Percentiles rank a stretch among this genome's conserved stretches.
Conservation (phyloP, 2,329 filamentous ascomycete genomes). For the Cladophialophora chaetospira region DNA sequence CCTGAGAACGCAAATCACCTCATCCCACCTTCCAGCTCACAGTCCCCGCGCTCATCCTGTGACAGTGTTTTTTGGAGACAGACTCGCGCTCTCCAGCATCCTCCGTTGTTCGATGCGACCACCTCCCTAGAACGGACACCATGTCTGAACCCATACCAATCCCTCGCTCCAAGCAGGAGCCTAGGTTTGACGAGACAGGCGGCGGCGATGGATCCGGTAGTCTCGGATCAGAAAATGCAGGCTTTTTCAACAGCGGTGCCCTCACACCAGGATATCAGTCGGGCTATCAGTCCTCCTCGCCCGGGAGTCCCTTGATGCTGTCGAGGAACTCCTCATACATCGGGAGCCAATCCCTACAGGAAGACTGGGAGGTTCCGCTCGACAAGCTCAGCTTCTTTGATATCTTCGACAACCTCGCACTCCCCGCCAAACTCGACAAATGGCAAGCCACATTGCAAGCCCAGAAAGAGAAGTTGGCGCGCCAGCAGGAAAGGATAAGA, state of each 20-base stretch:
- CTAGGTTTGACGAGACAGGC: constrained; percentile 27
- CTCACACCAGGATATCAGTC: constrained; percentile 45
- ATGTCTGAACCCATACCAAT: constrained; percentile 36
- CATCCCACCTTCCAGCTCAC: constrained; percentile 1
- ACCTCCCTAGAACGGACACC: constrained; percentile 2
- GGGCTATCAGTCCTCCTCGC: constrained; percentile 47
- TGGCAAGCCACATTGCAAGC: constrained; percentile 78
- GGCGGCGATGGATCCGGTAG: constrained; percentile 11
- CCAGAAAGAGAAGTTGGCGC: constrained; percentile 81
- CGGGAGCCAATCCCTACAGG: constrained; percentile 80
- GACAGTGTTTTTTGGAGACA: not conserved
- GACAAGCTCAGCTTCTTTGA: constrained; percentile 92
- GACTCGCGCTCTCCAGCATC: not conserved
- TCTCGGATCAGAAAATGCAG: constrained; percentile 21
- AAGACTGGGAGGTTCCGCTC: constrained; percentile 83
- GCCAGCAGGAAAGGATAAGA: constrained; percentile 70
- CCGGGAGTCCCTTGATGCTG: constrained; percentile 51
- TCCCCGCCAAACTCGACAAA: constrained; percentile 88
- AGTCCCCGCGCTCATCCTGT: not conserved
- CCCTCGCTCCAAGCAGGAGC: constrained; percentile 34
- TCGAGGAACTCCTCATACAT: constrained; percentile 81
- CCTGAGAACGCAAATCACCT: not conserved
- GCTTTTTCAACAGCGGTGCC: constrained; percentile 33
- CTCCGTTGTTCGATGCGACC: not conserved
- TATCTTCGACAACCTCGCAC: constrained; percentile 85